Percentiles rank a stretch among this genome's conserved stretches.
phyloP scores from a whole-genome alignment of 768 basidiomycete species.

The Xerocomus spinulosus region DNA sequence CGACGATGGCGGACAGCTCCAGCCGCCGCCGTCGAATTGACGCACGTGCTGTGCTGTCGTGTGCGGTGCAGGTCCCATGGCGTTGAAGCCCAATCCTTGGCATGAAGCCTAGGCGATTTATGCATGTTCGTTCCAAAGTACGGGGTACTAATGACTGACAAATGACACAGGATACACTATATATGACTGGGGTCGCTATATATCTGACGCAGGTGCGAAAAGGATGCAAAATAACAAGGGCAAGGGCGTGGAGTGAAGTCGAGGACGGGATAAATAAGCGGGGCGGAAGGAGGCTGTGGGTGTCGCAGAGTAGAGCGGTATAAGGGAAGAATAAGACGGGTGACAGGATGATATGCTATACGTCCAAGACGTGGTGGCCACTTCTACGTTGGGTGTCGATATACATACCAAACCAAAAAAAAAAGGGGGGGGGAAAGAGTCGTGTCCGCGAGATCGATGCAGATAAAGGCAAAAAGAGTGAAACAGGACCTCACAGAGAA shows the following conservation, averaged over 20 bases:
- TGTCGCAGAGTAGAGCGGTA: slow-evolving; percentile 9
- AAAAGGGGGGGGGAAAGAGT: too few species aligned
- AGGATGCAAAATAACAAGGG: neutral
- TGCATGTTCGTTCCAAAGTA: neutral
- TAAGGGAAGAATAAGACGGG: neutral
- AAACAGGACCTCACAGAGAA: neutral
- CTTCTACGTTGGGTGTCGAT: slow-evolving; percentile 5
- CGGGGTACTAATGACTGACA: neutral
- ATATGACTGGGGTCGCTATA: slow-evolving; percentile 10
- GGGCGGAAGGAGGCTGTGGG: neutral
- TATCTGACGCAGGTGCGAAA: slow-evolving; percentile 2
- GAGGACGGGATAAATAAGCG: neutral
- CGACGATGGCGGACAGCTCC: slow-evolving; percentile 17
- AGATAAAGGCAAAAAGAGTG: too few species aligned
- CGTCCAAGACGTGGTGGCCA: too few species aligned
- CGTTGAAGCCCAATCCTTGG: too few species aligned
- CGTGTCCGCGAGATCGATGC: slow-evolving; percentile 9
- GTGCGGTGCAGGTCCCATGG: too few species aligned
- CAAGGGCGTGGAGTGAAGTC: neutral
- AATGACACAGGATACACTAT: slow-evolving; percentile 19
- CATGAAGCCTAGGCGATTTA: slow-evolving; percentile 5
- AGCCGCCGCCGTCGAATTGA: slow-evolving; percentile 5
- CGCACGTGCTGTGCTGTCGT: neutral
- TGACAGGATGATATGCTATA: slow-evolving; percentile 16
- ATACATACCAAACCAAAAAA: slow-evolving; percentile 11